phyloP scores from a whole-genome alignment of 2,329 filamentous ascomycete species.

The Aspergillus caelatus region DNA sequence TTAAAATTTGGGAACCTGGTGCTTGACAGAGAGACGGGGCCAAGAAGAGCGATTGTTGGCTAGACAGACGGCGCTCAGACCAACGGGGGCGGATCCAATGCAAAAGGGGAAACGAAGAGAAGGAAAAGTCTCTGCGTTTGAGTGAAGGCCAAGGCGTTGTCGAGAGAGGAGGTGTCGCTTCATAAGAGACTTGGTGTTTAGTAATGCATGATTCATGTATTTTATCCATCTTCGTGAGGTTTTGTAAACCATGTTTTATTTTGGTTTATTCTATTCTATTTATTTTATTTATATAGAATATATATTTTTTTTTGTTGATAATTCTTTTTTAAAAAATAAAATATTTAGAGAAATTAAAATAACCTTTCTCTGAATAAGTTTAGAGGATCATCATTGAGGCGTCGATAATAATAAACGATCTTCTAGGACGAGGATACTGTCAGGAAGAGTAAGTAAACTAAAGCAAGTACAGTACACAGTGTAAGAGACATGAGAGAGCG shows the following conservation, averaged over 20 bases:
- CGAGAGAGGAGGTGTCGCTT: neutral
- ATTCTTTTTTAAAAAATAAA: no score
- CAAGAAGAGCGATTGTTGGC: slow-evolving; percentile 6
- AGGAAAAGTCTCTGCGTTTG: neutral
- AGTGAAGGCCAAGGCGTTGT: neutral
- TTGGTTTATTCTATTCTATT: no score
- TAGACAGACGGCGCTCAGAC: slow-evolving; percentile 6
- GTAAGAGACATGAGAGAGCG: no score
- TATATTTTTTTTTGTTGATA: no score
- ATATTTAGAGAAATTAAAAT: slow-evolving; percentile 6
- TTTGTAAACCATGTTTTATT: no score
- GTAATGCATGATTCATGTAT: no score
- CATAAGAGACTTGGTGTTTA: neutral
- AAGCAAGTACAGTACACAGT: no score
- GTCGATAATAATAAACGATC: neutral
- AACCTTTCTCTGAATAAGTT: neutral
- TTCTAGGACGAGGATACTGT: neutral
- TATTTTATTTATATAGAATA: neutral
- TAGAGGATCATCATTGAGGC: neutral
- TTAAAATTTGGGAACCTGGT: no score
- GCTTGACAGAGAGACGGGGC: neutral
- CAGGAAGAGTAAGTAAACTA: no score
- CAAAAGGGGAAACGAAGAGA: neutral
- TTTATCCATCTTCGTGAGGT: neutral
- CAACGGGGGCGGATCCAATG: neutral